Evolutionary conservation across 1,139 yeast genomes (phyloP).

Genomic region (Pichia kudriavzevii): DNA sequence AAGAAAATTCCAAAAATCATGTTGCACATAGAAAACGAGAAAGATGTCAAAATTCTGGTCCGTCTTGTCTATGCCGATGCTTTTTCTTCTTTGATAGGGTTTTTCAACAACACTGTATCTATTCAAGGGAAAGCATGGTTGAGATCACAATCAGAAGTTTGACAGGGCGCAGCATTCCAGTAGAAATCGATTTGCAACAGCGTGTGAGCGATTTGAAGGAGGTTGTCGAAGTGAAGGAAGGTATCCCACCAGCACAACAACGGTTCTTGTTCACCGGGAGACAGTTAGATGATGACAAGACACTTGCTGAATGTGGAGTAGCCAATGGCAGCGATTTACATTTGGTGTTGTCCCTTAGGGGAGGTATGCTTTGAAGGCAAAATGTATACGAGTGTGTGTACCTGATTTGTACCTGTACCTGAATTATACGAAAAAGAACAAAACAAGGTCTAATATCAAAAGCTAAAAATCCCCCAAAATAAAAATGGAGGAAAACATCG

Average conservation of each 20-base stretch:
- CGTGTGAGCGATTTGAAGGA: constrained; percentile 75
- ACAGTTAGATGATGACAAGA: constrained; percentile 76
- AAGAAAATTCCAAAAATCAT: no score
- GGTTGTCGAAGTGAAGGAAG: constrained; percentile 92
- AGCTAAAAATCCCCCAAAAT: no score
- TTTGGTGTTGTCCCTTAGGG: constrained; percentile 83
- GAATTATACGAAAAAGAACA: no score
- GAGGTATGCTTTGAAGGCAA: no score
- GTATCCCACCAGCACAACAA: constrained; percentile 95
- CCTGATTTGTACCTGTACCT: no score
- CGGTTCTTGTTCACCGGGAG: constrained; percentile 86
- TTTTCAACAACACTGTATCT: no score
- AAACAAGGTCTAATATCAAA: no score
- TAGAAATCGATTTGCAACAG: constrained; percentile 5
- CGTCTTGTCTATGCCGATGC: no score
- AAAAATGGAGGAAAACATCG: no score
- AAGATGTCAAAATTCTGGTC: no score
- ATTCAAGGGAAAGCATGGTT: constrained; percentile 21
- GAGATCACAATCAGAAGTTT: constrained; percentile 39
- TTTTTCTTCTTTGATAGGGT: not conserved
- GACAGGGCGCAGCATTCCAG: constrained; percentile 65
- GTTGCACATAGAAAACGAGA: no score
- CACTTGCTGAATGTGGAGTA: constrained; percentile 60
- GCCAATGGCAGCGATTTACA: constrained; percentile 77
- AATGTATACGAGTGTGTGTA: no score